Percentiles rank a stretch among this genome's conserved stretches.
These are phyloP conservation scores for Rhodotorula kratochvilovae DNA, from an alignment of 768 basidiomycete genomes.

Conservation along the genomic window DNA sequence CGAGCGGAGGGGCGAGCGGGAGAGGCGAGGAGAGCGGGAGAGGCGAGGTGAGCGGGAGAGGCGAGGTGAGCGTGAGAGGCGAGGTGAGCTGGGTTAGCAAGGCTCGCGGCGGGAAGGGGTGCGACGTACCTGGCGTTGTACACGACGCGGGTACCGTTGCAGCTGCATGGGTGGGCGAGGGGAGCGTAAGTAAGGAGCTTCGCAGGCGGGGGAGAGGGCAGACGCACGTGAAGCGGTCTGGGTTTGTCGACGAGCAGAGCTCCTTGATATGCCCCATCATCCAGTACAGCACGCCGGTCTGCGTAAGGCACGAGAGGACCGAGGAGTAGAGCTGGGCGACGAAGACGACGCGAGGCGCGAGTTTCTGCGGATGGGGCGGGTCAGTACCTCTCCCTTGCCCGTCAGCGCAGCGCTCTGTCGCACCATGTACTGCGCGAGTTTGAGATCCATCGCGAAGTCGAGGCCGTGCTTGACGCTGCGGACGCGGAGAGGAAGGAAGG, in stretches of 20 bases:
- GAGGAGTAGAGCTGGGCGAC: constrained; percentile 49
- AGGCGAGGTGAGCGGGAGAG: no score
- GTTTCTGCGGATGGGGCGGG: constrained; percentile 5
- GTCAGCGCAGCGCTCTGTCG: constrained; percentile 48
- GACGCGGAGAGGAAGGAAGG: background rate
- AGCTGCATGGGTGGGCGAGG: no score
- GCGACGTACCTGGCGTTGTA: constrained; percentile 43
- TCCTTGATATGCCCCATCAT: background rate
- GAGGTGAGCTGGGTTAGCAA: no score
- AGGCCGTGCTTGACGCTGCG: background rate
- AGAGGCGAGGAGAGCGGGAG: no score
- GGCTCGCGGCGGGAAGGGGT: no score
- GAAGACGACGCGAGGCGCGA: constrained; percentile 48
- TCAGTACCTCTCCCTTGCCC: no score
- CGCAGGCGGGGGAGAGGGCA: no score
- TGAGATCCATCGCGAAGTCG: constrained; percentile 56
- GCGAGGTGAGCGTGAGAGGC: no score
- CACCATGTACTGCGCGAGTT: constrained; percentile 93
- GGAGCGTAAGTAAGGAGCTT: no score
- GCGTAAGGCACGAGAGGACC: constrained; percentile 47
- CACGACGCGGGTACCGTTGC: background rate
- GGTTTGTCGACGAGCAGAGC: background rate
- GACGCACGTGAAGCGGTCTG: background rate
- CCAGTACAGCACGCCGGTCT: constrained; percentile 64
- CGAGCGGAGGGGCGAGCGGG: no score